Evolutionary conservation across 345 rosid genomes (phyloP).

Genomic region (Eucalyptus regnans): DNA sequence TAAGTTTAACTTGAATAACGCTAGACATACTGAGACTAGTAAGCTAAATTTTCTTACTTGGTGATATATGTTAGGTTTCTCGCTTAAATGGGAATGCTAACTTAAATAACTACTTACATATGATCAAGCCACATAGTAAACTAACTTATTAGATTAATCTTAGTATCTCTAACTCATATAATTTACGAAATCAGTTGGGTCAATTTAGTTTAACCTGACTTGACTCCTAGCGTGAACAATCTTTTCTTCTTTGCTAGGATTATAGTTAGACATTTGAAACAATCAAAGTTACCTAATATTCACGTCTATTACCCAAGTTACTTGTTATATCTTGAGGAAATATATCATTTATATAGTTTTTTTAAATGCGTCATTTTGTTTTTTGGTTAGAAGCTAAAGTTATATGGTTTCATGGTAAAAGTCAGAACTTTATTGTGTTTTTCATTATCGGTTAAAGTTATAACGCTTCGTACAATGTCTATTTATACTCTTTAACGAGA

Average conservation of each 20-base stretch:
- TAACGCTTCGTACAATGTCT: neutral
- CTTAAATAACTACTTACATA: neutral
- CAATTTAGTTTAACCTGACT: neutral
- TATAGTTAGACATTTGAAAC: neutral
- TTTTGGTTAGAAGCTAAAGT: neutral
- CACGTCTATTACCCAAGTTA: neutral
- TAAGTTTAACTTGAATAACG: neutral
- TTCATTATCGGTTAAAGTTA: neutral
- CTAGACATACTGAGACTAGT: neutral
- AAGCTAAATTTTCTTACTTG: neutral
- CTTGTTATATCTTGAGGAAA: neutral
- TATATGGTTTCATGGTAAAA: neutral
- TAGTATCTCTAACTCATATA: neutral
- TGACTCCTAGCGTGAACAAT: neutral
- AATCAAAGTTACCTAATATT: neutral
- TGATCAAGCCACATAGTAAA: neutral
- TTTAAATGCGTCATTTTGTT: neutral
- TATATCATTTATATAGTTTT: neutral
- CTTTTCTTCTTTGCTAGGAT: neutral
- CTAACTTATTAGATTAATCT: neutral
- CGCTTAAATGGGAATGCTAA: neutral
- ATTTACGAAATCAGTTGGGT: fast-evolving
- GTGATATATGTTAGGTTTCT: neutral
- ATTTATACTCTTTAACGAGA: neutral
- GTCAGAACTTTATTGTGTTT: neutral